phyloP scores from a whole-genome alignment of 2,329 filamentous ascomycete species.

The Purpureocillium lavendulum region DNA sequence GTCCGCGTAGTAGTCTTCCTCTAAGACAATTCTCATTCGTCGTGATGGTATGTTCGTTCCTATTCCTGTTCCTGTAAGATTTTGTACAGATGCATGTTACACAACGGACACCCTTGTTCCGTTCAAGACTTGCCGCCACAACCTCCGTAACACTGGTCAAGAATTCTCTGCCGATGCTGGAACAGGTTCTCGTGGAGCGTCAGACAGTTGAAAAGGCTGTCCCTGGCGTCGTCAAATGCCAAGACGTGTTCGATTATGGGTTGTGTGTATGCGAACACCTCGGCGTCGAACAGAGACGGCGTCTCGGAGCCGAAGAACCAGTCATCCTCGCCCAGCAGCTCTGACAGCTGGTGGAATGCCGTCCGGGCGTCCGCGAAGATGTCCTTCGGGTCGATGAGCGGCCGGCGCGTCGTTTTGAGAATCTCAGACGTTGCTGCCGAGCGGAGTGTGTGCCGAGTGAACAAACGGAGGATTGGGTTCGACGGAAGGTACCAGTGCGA shows the following conservation, averaged over 20 bases:
- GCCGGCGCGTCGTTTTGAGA: conserved; percentile 46
- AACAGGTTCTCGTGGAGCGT: conserved; percentile 53
- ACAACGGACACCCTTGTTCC: no score
- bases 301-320: conserved; percentile 42
- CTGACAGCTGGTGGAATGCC: conserved; percentile 38
- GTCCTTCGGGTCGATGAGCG: conserved; percentile 19
- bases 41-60: no score
- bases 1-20: no score
- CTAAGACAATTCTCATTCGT: no score
- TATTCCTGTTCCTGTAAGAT: no score
- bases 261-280: conserved; percentile 83
- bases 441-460: conserved; percentile 59
- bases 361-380: conserved; percentile 35
- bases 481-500: conserved; percentile 64
- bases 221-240: conserved; percentile 53
- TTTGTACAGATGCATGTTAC: no score
- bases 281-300: conserved; percentile 78
- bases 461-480: conserved; percentile 51
- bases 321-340: conserved; percentile 26
- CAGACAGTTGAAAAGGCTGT: conserved; percentile 49
- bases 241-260: conserved; percentile 60
- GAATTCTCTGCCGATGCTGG: conserved; percentile 28
- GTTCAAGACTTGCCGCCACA: no score
- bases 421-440: conserved; percentile 68
- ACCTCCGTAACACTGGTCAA: conserved; percentile 19